Evolutionary conservation across 78 protist species (phyloP).

Genomic region (Tieghemostelium lacteum): DNA sequence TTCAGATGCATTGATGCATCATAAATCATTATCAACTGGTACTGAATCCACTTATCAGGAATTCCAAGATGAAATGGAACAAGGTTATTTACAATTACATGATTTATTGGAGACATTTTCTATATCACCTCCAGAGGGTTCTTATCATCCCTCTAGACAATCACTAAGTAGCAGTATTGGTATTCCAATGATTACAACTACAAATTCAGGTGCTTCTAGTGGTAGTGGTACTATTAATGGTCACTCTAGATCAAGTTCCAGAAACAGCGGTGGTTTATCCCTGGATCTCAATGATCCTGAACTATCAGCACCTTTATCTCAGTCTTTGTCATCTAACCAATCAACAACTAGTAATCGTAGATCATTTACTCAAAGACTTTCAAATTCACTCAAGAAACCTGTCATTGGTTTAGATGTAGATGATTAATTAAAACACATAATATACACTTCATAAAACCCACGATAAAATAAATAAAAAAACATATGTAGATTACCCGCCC

Average conservation of each 20-base stretch:
- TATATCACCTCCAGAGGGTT: slow-evolving; percentile 56
- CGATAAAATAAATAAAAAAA: too few relatives aligned
- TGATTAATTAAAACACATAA: background rate
- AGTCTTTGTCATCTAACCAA: background rate
- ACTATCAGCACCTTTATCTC: slow-evolving; percentile 3
- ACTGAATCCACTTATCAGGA: slow-evolving; percentile 32
- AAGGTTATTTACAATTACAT: slow-evolving; percentile 35
- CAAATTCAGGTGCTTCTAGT: background rate
- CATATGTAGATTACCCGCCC: too few relatives aligned
- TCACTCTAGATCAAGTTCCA: background rate
- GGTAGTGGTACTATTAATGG: background rate
- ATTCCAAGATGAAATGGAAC: slow-evolving; percentile 75
- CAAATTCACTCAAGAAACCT: slow-evolving; percentile 26
- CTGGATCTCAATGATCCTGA: background rate
- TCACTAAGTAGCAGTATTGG: background rate
- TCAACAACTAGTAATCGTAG: slow-evolving; percentile 12
- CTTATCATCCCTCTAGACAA: background rate
- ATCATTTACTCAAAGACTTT: slow-evolving; percentile 64
- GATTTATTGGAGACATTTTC: slow-evolving; percentile 29
- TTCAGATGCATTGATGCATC: slow-evolving; percentile 24
- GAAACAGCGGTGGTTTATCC: slow-evolving; percentile 1
- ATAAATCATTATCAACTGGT: slow-evolving; percentile 1
- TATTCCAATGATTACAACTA: slow-evolving; percentile 1
- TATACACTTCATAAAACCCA: background rate
- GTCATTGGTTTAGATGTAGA: background rate